Percentiles rank a stretch among this genome's conserved stretches.
These are phyloP conservation scores for Cajanus cajan DNA, from an alignment of 306 rosid genomes.

Conservation along the genomic window DNA sequence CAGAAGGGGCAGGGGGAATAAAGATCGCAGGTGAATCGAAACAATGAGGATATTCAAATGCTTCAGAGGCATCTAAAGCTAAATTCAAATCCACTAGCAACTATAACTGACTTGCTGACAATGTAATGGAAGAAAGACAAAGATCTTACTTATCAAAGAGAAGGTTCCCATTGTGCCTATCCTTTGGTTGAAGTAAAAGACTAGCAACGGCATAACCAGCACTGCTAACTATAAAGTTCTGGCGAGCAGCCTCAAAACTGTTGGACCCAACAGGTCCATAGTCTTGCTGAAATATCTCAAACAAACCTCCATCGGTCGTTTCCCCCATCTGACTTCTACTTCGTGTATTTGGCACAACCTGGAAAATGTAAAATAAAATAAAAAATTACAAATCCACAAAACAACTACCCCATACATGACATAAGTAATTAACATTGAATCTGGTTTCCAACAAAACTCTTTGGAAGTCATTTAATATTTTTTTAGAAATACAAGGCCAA, in stretches of 20 bases:
- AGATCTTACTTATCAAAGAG: constrained; percentile 72
- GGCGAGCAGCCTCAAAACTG: constrained; percentile 90
- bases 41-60: constrained; percentile 12
- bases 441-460: background rate
- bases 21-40: constrained; percentile 8
- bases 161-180: constrained; percentile 96
- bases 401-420: background rate
- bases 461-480: background rate
- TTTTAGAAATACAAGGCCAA: background rate
- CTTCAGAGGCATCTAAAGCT: constrained; percentile 19
- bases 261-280: constrained; percentile 87
- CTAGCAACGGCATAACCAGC: constrained; percentile 99
- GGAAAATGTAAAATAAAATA: constrained; percentile 26
- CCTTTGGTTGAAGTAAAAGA: constrained; percentile 97
- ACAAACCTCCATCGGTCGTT: constrained; percentile 95
- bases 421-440: background rate
- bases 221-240: constrained; percentile 89
- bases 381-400: constrained; percentile 22
- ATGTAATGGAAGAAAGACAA: constrained; percentile 9
- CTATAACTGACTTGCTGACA: constrained; percentile 10
- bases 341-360: constrained; percentile 94
- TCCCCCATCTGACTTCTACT: constrained; percentile 99
- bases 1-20: background rate
- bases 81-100: constrained; percentile 8
- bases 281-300: constrained; percentile 96